These are phyloP conservation scores for Mucor piriformis DNA, from an alignment of 371 early-diverging fungal genomes.

Conservation along the genomic window DNA sequence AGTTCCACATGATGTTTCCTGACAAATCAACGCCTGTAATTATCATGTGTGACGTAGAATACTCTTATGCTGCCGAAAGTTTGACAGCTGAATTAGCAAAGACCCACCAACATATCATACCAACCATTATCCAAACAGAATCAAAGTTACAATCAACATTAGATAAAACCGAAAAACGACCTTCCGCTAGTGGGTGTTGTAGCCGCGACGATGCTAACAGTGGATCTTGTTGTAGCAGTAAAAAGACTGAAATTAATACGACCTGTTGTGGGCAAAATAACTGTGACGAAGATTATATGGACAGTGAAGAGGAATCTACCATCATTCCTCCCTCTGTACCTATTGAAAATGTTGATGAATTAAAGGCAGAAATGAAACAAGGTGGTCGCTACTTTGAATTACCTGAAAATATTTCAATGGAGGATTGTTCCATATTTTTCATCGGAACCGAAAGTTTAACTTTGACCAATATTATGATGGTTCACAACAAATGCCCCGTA, in stretches of 20 bases:
- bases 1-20: slow-evolving; percentile 47
- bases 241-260: not conserved
- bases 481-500: slow-evolving; percentile 68
- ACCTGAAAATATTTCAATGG: slow-evolving; percentile 50
- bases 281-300: slow-evolving; percentile 10
- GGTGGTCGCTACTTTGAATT: slow-evolving; percentile 59
- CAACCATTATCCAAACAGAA: slow-evolving; percentile 57
- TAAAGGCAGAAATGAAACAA: slow-evolving; percentile 30
- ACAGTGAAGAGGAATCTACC: slow-evolving; percentile 2
- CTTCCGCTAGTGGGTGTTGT: not conserved
- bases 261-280: slow-evolving; percentile 22
- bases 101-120: slow-evolving; percentile 43
- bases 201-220: slow-evolving; percentile 4
- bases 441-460: slow-evolving; percentile 82
- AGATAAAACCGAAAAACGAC: not conserved
- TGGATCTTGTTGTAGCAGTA: not conserved
- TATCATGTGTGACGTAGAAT: slow-evolving; percentile 78
- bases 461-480: slow-evolving; percentile 88
- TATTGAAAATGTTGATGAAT: slow-evolving; percentile 8
- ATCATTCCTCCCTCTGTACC: slow-evolving; percentile 12
- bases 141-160: slow-evolving; percentile 43
- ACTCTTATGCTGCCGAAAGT: slow-evolving; percentile 64
- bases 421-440: slow-evolving; percentile 76
- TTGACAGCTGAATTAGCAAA: slow-evolving; percentile 19
- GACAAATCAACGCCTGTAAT: slow-evolving; percentile 56